phyloP scores from a whole-genome alignment of 164 flowering plant species.

The Nelumbo lutea region DNA sequence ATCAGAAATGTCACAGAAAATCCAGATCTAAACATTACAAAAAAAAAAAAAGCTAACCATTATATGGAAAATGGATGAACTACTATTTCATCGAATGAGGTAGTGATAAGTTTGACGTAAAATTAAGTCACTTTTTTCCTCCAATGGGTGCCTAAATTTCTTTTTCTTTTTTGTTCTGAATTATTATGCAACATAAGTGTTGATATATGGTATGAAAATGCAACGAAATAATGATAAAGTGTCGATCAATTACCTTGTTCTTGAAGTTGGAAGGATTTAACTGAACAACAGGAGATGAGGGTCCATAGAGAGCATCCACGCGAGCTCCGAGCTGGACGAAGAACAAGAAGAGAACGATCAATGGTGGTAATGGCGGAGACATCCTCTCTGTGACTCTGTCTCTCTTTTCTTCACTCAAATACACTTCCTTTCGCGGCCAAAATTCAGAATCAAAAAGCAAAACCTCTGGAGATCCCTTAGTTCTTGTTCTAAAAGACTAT shows the following conservation, averaged over 20 bases:
- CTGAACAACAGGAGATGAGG: conserved; percentile 85
- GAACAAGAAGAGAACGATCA: conserved; percentile 15
- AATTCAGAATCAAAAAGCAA: not conserved
- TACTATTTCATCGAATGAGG: not conserved
- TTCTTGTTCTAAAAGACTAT: not conserved
- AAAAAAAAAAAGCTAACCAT: not conserved
- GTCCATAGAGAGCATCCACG: conserved; percentile 56
- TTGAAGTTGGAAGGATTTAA: conserved; percentile 83
- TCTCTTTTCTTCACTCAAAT: too few relatives aligned
- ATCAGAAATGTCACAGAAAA: not conserved
- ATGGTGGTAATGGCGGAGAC: not conserved
- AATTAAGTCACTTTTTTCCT: not conserved
- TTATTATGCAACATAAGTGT: not conserved
- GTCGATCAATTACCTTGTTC: conserved; percentile 56
- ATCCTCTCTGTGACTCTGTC: not conserved
- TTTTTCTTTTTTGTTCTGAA: too few relatives aligned
- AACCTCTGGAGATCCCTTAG: not conserved
- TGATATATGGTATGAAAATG: not conserved
- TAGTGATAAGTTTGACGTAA: not conserved
- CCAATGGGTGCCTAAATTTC: not conserved
- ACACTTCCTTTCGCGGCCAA: not conserved
- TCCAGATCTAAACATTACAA: conserved; percentile 9
- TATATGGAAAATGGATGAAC: not conserved
- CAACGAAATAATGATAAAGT: not conserved
- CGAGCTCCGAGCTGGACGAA: conserved; percentile 10